Base-by-base conservation (phyloP, 1,284 basidiomycete genomes). In the Omphalotus olearius region DNA sequence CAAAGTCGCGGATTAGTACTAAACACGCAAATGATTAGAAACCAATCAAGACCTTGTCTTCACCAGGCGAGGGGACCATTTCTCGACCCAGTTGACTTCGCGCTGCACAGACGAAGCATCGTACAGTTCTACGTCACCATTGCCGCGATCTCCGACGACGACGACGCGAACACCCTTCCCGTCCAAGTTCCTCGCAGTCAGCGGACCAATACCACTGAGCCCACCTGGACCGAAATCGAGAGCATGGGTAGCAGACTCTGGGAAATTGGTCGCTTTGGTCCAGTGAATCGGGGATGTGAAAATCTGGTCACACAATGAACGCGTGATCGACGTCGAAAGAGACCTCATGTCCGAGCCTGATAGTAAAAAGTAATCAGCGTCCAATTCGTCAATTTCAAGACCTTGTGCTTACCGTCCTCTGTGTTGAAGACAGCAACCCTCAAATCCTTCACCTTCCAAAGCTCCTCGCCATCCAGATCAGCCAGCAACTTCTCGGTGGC, bases 181-280 rank as follows among this genome's bases (percentile, higher is more conserved):
- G 63, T 97, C 93, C 44, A 95, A 76, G 69, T 93, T 95, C 59
- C 91, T 85, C 6, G 89, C 84, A 33, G 93, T 95, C 47, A 98
- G 78, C 50, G 89, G 86, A 45, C 95, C 95, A 61, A 98, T 96
- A 44, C 96, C 96, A 60, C 89, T 93, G 53, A 91, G 67, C 28
- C 95, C 95, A 57, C 96, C 96, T 1, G 96, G 93, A 53, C 96
- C 97, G 65, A 99, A 98, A 71, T 98, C 97, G 60, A 99, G 73
- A 5, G 92, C 88, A 68, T 99, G 96, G 3, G 96, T 98, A 0
- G 94, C 93, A 7, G 85, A 80, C 52, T 86, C 77, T 1, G 93
- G 90, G 81, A 95, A 97, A 61, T 85, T 76, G 33, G 91, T 94
- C 3, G 94, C 94, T 65, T 87, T 85, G 45, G 79, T 74, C 97